phyloP scores from a whole-genome alignment of 768 basidiomycete species.

The Termitomyces sp. region DNA sequence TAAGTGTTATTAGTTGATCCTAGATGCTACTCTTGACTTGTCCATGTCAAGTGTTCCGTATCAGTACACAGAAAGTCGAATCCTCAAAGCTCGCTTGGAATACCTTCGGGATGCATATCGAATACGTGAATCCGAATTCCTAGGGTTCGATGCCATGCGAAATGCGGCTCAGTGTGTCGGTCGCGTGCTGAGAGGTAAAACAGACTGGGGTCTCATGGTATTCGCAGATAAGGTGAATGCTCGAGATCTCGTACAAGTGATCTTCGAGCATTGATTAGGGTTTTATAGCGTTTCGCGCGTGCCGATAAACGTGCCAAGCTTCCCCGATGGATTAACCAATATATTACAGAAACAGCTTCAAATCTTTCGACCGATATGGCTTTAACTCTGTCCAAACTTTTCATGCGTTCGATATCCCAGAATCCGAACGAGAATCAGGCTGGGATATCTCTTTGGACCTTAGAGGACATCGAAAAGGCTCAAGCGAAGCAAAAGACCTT shows the following conservation, averaged over 20 bases:
- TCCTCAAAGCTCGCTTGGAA: conserved; percentile 93
- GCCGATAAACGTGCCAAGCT: conserved; percentile 93
- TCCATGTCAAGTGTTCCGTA: conserved; percentile 71
- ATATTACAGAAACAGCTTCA: conserved; percentile 96
- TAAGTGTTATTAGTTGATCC: conserved; percentile 21
- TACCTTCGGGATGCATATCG: conserved; percentile 98
- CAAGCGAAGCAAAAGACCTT: conserved; percentile 77
- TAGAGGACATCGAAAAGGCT: conserved; percentile 85
- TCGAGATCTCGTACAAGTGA: not conserved
- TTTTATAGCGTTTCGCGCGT: conserved; percentile 74
- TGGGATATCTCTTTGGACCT: conserved; percentile 89
- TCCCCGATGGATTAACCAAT: conserved; percentile 98
- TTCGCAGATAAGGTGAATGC: conserved; percentile 92
- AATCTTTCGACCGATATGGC: conserved; percentile 99
- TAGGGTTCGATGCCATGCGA: conserved; percentile 99
- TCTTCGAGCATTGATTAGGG: not conserved
- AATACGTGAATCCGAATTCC: conserved; percentile 96
- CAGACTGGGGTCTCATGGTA: conserved; percentile 99
- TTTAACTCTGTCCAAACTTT: conserved; percentile 86
- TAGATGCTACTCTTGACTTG: conserved; percentile 9
- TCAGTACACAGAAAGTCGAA: conserved; percentile 97
- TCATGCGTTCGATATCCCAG: conserved; percentile 98
- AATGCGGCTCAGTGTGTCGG: conserved; percentile 99
- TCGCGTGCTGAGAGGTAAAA: conserved; percentile 95
- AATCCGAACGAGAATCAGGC: conserved; percentile 96